Conservation (phyloP, 441 rosid species). For the Bocquillonia castaneifolia region DNA sequence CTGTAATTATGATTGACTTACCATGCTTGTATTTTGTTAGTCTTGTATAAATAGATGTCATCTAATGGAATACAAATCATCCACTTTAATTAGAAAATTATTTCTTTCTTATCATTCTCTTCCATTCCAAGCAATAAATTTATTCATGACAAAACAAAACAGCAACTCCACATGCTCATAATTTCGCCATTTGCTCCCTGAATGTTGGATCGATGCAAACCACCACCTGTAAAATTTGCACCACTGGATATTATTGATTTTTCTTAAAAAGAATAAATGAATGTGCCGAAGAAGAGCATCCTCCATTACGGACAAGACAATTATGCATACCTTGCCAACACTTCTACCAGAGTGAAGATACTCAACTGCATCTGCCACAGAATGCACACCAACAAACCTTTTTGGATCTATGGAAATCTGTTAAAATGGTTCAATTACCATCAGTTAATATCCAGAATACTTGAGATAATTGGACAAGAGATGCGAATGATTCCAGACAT, state of each 20-base stretch:
- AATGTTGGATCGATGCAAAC: conserved; percentile 73
- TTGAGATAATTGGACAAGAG: background rate
- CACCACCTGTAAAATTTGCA: conserved; percentile 52
- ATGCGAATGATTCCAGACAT: background rate
- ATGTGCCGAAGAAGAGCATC: background rate
- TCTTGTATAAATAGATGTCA: too few relatives aligned
- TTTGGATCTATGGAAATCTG: conserved; percentile 75
- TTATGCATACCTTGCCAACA: conserved; percentile 68
- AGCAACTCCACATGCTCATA: conserved; percentile 27
- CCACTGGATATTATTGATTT: background rate
- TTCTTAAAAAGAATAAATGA: background rate
- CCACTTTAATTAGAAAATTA: too few relatives aligned
- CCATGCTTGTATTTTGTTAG: too few relatives aligned
- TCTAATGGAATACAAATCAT: too few relatives aligned
- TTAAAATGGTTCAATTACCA: background rate
- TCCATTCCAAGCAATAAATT: background rate
- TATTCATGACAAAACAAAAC: background rate
- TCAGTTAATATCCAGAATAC: background rate
- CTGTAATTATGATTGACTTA: too few relatives aligned
- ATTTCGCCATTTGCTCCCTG: conserved; percentile 46
- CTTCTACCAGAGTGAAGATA: conserved; percentile 95
- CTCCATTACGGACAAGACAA: background rate
- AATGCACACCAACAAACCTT: conserved; percentile 58
- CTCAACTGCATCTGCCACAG: conserved; percentile 91
- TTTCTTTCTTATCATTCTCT: too few relatives aligned